A percentile compares a stretch with the other conserved stretches of the same genome.
phyloP scores from a whole-genome alignment of 2,329 filamentous ascomycete species.

The Fusarium cyanostomum region DNA sequence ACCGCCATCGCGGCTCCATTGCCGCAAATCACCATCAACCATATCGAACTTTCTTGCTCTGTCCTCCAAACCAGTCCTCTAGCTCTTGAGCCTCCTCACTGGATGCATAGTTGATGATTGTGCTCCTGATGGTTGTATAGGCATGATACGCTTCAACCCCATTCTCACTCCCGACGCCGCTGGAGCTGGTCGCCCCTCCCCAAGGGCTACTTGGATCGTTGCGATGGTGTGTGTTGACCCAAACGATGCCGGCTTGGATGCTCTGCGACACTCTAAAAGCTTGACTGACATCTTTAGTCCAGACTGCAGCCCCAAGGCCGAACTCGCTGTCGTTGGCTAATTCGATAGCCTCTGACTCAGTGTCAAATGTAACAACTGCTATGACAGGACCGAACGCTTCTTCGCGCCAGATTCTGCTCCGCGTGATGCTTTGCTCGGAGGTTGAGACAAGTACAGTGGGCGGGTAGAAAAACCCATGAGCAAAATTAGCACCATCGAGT shows the following conservation, averaged over 20 bases:
- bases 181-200: constrained; percentile 70
- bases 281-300: constrained; percentile 79
- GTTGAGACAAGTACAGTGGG: constrained; percentile 75
- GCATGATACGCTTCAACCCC: constrained; percentile 70
- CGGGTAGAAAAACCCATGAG: constrained; percentile 77
- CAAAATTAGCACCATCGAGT: constrained; percentile 62
- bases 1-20: no score
- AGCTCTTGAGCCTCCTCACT: constrained; percentile 59
- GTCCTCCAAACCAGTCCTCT: constrained; percentile 76
- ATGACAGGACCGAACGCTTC: constrained; percentile 88
- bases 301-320: constrained; percentile 79
- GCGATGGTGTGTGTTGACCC: constrained; percentile 71
- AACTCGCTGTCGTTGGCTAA: constrained; percentile 80
- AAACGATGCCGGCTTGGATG: constrained; percentile 71
- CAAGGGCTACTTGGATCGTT: constrained; percentile 78
- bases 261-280: constrained; percentile 78
- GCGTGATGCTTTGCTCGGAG: constrained; percentile 65
- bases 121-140: constrained; percentile 71
- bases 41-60: constrained; percentile 58
- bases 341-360: constrained; percentile 74
- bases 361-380: constrained; percentile 78
- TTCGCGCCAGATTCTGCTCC: constrained; percentile 79
- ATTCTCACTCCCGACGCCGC: constrained; percentile 78
- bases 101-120: constrained; percentile 73
- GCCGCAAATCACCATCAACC: constrained; percentile 37